phyloP scores from a whole-genome alignment of 345 rosid species.

The Hypericum androsaemum region DNA sequence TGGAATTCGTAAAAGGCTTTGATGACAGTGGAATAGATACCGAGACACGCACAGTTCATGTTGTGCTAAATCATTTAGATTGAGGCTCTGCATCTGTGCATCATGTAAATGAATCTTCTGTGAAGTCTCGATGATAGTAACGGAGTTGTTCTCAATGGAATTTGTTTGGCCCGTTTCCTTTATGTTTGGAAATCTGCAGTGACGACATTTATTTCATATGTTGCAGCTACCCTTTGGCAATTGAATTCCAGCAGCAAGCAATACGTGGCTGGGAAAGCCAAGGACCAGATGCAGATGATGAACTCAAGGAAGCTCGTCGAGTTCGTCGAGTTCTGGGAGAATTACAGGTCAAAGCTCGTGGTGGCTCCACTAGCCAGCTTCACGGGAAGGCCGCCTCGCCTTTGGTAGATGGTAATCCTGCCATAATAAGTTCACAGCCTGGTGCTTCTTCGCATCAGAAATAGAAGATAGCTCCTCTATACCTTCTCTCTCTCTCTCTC shows the following conservation, averaged over 20 bases:
- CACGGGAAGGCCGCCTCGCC: slow-evolving; percentile 16
- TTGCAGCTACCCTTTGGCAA: slow-evolving; percentile 66
- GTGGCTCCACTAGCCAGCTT: slow-evolving; percentile 15
- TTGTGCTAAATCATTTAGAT: too few species aligned
- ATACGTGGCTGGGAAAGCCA: slow-evolving; percentile 78
- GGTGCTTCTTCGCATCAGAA: slow-evolving; percentile 12
- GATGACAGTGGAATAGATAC: too few species aligned
- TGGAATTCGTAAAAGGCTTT: too few species aligned
- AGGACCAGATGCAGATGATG: slow-evolving; percentile 53
- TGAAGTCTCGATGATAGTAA: too few species aligned
- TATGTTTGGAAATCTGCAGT: neutral
- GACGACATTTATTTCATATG: neutral
- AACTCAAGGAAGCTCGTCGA: slow-evolving; percentile 47
- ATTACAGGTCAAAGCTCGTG: slow-evolving; percentile 47
- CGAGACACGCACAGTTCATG: too few species aligned
- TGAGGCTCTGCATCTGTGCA: too few species aligned
- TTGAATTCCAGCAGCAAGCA: slow-evolving; percentile 72
- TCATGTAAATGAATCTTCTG: too few species aligned
- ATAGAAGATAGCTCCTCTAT: neutral
- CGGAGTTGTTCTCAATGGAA: too few species aligned
- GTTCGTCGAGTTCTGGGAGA: slow-evolving; percentile 40
- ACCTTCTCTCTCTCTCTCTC: too few species aligned
- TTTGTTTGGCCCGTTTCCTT: neutral
- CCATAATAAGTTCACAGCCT: slow-evolving; percentile 13
- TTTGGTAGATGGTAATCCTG: slow-evolving; percentile 24